These are phyloP conservation scores for Porcisia deanei DNA, from an alignment of 208 protist species.

Conservation along the genomic window DNA sequence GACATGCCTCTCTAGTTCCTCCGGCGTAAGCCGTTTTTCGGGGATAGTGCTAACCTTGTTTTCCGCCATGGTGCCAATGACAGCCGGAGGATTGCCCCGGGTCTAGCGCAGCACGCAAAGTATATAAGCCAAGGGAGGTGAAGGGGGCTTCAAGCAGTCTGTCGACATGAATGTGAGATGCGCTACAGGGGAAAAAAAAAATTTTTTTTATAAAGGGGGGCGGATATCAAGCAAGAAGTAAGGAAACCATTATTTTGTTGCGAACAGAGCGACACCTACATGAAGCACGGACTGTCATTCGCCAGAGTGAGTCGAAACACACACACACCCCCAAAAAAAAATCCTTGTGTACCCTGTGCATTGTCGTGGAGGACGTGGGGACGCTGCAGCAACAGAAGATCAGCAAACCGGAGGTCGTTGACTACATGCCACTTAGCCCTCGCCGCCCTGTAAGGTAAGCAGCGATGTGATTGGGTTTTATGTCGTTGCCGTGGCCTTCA, in stretches of 20 bases:
- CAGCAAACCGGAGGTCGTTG: neutral
- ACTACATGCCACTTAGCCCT: neutral
- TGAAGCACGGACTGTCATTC: too few species aligned
- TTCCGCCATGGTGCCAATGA: slow-evolving; percentile 11
- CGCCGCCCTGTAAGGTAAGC: too few species aligned
- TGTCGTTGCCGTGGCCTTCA: neutral
- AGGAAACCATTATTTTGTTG: too few species aligned
- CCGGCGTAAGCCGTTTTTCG: slow-evolving; percentile 41
- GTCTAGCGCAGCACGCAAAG: neutral
- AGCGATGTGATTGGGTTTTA: neutral
- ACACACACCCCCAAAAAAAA: too few species aligned
- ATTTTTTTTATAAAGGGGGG: neutral
- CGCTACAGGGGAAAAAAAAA: neutral
- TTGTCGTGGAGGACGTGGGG: too few species aligned
- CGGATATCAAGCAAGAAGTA: too few species aligned
- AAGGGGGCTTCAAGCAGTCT: neutral
- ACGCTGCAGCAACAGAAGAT: too few species aligned
- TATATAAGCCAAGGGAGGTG: neutral
- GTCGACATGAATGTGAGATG: neutral
- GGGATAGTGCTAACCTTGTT: slow-evolving; percentile 7
- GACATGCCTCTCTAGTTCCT: slow-evolving; percentile 70
- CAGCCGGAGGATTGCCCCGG: neutral
- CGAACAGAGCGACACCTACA: too few species aligned
- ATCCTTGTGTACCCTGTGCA: too few species aligned
- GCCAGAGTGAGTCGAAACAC: too few species aligned